phyloP scores from a whole-genome alignment of 1,284 basidiomycete genomes.

The Ustilago crameri region DNA sequence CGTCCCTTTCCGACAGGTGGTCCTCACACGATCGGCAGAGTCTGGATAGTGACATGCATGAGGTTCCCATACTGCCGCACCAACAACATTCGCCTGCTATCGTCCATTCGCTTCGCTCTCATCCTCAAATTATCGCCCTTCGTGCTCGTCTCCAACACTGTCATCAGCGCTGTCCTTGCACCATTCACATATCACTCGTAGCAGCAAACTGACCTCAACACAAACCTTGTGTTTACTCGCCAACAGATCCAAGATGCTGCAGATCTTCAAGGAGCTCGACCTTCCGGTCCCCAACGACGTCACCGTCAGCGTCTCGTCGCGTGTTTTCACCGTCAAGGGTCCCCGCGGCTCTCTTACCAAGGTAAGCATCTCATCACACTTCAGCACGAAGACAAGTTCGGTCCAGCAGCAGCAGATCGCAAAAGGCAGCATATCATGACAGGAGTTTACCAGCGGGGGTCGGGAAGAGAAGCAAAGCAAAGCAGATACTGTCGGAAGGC shows the following conservation, averaged over 20 bases:
- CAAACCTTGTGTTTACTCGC: background rate
- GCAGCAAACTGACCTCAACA: background rate
- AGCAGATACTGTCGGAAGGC: background rate
- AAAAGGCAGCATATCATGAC: background rate
- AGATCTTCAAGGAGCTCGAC: constrained; percentile 69
- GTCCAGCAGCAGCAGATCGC: constrained; percentile 9
- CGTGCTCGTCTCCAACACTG: constrained; percentile 8
- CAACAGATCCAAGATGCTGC: constrained; percentile 61
- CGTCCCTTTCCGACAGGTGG: too few relatives aligned
- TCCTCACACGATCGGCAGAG: too few relatives aligned
- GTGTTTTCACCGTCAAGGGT: constrained; percentile 67
- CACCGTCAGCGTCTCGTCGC: constrained; percentile 61
- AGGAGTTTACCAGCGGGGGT: background rate
- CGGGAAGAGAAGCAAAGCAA: background rate
- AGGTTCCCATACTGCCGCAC: too few relatives aligned
- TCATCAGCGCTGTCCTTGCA: background rate
- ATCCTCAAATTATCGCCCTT: background rate
- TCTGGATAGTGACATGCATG: too few relatives aligned
- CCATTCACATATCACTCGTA: constrained; percentile 8
- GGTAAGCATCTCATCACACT: constrained; percentile 53
- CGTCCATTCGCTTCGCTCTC: background rate
- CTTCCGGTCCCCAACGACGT: constrained; percentile 64
- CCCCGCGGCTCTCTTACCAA: constrained; percentile 67
- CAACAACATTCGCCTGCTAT: too few relatives aligned
- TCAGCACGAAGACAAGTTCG: constrained; percentile 1